These are phyloP conservation scores for Phytophthora aleatoria DNA, from an alignment of 352 stramenopile genomes.

Conservation along the genomic window DNA sequence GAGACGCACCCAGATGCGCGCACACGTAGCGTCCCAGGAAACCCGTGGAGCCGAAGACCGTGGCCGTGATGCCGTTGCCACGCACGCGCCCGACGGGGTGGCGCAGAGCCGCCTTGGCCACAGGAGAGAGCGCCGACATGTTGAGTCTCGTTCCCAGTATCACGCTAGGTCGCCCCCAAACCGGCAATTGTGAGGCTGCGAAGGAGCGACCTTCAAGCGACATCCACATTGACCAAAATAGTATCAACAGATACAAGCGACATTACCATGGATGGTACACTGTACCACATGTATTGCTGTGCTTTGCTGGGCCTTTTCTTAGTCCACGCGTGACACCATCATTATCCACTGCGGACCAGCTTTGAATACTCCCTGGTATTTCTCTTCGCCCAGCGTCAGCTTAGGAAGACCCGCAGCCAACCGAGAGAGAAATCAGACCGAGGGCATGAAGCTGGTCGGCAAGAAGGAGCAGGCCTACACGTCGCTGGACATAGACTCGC, in stretches of 20 bases:
- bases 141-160: constrained; percentile 16
- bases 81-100: constrained; percentile 75
- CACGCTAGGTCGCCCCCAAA: neutral
- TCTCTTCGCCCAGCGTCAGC: neutral
- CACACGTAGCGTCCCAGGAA: constrained; percentile 96
- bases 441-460: constrained; percentile 64
- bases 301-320: neutral
- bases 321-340: constrained; percentile 7
- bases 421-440: constrained; percentile 1
- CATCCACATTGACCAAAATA: neutral
- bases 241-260: neutral
- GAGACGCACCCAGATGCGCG: constrained; percentile 89
- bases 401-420: neutral
- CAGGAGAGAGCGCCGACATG: constrained; percentile 86
- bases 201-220: constrained; percentile 24
- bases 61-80: constrained; percentile 89
- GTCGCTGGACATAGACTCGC: constrained; percentile 77
- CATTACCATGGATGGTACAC: neutral
- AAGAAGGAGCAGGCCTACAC: constrained; percentile 82
- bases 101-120: constrained; percentile 75
- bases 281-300: neutral
- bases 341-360: constrained; percentile 15
- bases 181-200: constrained; percentile 16
- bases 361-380: neutral
- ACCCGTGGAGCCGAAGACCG: constrained; percentile 95